A percentile compares a stretch with the other conserved stretches of the same genome.
Evolutionary conservation across 2,329 filamentous ascomycete species (phyloP).

Genomic region (Venturia asperata): DNA sequence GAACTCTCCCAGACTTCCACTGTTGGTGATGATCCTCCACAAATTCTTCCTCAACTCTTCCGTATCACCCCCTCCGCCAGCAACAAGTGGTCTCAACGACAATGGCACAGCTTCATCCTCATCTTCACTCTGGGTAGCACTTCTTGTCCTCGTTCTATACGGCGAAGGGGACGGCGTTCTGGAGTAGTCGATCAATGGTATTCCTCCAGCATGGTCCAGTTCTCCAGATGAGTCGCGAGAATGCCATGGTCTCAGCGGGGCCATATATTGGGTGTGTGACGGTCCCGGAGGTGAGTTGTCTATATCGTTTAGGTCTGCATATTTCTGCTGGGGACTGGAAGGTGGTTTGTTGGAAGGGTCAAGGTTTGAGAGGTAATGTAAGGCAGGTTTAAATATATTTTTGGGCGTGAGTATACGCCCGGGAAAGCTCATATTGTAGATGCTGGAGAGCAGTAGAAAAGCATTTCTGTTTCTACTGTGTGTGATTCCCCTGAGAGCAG

Average conservation of each 20-base stretch:
- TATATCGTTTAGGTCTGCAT: slow-evolving; percentile 24
- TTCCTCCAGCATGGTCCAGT: slow-evolving; percentile 28
- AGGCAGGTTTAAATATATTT: slow-evolving; percentile 34
- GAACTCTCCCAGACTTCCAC: slow-evolving; percentile 38
- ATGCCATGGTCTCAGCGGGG: slow-evolving; percentile 26
- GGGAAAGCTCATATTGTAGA: slow-evolving; percentile 23
- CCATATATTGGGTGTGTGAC: slow-evolving; percentile 31
- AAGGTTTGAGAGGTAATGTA: slow-evolving; percentile 33
- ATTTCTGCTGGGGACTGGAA: slow-evolving; percentile 21
- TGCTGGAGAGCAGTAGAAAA: neutral
- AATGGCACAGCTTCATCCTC: slow-evolving; percentile 41
- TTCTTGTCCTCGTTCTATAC: slow-evolving; percentile 31
- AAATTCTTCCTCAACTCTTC: slow-evolving; percentile 28
- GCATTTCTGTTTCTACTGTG: neutral
- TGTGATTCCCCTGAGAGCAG: neutral
- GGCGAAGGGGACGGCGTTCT: slow-evolving; percentile 37
- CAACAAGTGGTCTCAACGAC: slow-evolving; percentile 34
- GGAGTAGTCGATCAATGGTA: slow-evolving; percentile 41
- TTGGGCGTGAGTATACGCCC: slow-evolving; percentile 23
- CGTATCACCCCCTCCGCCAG: slow-evolving; percentile 29
- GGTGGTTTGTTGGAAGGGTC: slow-evolving; percentile 21
- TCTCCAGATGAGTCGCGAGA: slow-evolving; percentile 24
- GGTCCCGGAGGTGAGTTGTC: slow-evolving; percentile 31
- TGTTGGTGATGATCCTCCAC: slow-evolving; percentile 32
- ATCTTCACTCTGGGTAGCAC: slow-evolving; percentile 40